phyloP scores from a whole-genome alignment of 305 asterid species.

The Fraxinus platypoda region DNA sequence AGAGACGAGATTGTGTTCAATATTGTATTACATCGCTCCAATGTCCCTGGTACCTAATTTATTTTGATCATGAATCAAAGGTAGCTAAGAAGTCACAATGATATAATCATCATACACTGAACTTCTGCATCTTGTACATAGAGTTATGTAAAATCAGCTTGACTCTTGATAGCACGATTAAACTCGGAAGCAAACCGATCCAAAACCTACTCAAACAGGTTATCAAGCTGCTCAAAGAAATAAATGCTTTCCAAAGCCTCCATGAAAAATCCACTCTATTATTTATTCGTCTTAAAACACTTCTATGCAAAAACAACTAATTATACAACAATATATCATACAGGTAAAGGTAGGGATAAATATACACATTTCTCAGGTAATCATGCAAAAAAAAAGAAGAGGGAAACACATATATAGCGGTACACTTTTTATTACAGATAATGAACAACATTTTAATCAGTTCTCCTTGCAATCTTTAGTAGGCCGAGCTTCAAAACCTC shows the following conservation, averaged over 20 bases:
- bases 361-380: background rate
- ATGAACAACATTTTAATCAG: constrained; percentile 22
- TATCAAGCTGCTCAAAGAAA: background rate
- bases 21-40: background rate
- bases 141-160: background rate
- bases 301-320: background rate
- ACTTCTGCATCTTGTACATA: background rate
- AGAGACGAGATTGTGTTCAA: background rate
- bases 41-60: background rate
- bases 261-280: background rate
- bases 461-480: constrained; percentile 59
- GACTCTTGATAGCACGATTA: background rate
- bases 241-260: background rate
- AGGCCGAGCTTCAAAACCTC: constrained; percentile 85
- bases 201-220: background rate
- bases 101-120: background rate
- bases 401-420: constrained; percentile 16
- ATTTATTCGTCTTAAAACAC: background rate
- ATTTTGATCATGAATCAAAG: background rate
- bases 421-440: constrained; percentile 36
- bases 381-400: background rate
- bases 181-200: background rate
- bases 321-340: background rate
- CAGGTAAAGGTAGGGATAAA: background rate
- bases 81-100: background rate